phyloP scores from a whole-genome alignment of 768 basidiomycete genomes.

The Tephrocybe sp. region DNA sequence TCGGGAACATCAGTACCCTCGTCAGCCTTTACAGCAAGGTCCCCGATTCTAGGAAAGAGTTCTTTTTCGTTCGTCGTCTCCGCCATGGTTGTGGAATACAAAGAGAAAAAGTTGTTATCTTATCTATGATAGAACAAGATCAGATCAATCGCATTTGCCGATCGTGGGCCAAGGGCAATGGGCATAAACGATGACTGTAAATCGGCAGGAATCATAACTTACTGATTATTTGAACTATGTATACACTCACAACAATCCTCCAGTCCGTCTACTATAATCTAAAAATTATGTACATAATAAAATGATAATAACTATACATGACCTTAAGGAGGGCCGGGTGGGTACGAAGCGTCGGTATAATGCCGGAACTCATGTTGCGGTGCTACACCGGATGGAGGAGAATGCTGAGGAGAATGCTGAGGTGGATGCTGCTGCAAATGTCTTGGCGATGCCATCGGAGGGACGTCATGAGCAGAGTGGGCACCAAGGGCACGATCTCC shows the following conservation, averaged over 20 bases:
- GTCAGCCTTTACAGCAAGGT: conserved; percentile 14
- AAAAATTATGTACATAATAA: conserved; percentile 12
- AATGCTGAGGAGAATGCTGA: conserved; percentile 19
- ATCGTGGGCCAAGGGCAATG: too few species aligned
- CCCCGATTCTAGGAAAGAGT: conserved; percentile 14
- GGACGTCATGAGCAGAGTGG: not conserved
- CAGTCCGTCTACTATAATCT: conserved; percentile 3
- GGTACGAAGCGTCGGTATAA: conserved; percentile 27
- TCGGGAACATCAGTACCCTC: not conserved
- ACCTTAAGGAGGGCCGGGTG: conserved; percentile 19
- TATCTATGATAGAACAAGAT: not conserved
- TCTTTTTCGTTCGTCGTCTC: conserved; percentile 5
- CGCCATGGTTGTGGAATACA: not conserved
- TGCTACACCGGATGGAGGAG: conserved; percentile 17
- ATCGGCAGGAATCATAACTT: too few species aligned
- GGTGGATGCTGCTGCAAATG: conserved; percentile 12
- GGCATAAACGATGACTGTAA: too few species aligned
- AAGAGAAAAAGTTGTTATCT: conserved; percentile 8
- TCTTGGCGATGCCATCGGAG: not conserved
- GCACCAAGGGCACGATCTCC: conserved; percentile 16
- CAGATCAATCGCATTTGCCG: too few species aligned
- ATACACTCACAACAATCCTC: too few species aligned
- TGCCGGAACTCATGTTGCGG: conserved; percentile 24
- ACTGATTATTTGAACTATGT: too few species aligned
- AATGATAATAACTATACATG: conserved; percentile 10